A percentile compares a stretch with the other conserved stretches of the same genome.
Evolutionary conservation across 208 protist species (phyloP).

Genomic region (Phytomonas serpens): DNA sequence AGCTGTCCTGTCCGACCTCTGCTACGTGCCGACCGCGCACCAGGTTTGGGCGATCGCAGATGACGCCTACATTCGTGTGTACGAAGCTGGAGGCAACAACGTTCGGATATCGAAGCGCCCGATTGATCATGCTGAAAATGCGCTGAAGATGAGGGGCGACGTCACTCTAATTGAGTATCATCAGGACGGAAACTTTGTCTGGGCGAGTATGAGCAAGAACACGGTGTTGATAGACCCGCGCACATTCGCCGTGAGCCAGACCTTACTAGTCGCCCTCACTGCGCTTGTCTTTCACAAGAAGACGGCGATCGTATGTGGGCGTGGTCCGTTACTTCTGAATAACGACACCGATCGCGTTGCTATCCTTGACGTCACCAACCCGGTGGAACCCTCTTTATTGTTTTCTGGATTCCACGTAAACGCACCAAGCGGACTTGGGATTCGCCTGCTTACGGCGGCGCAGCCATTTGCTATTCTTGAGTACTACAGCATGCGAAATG

Average conservation of each 20-base stretch:
- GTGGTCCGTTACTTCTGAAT: slow-evolving; percentile 34
- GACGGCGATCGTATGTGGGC: slow-evolving; percentile 59
- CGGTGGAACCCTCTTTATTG: slow-evolving; percentile 37
- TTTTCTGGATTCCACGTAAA: slow-evolving; percentile 26
- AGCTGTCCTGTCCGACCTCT: slow-evolving; percentile 59
- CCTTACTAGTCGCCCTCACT: slow-evolving; percentile 39
- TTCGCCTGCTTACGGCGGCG: neutral
- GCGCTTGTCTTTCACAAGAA: slow-evolving; percentile 60
- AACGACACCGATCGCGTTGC: slow-evolving; percentile 36
- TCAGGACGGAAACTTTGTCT: slow-evolving; percentile 45
- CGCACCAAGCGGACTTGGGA: neutral
- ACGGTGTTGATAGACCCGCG: slow-evolving; percentile 58
- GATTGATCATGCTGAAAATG: slow-evolving; percentile 39
- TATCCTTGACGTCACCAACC: slow-evolving; percentile 61
- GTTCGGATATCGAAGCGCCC: slow-evolving; percentile 26
- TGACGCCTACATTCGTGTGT: slow-evolving; percentile 75
- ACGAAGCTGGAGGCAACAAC: slow-evolving; percentile 67
- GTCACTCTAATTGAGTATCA: slow-evolving; percentile 65
- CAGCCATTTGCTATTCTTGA: neutral
- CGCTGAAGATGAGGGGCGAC: slow-evolving; percentile 55
- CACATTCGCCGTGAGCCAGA: slow-evolving; percentile 32
- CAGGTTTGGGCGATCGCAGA: slow-evolving; percentile 76
- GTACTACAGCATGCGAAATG: neutral
- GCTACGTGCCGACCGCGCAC: slow-evolving; percentile 40
- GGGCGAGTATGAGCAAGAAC: slow-evolving; percentile 41